These are phyloP conservation scores for Cyberlindnera xishuangbannaensis DNA, from an alignment of 805 yeast species.

Conservation along the genomic window DNA sequence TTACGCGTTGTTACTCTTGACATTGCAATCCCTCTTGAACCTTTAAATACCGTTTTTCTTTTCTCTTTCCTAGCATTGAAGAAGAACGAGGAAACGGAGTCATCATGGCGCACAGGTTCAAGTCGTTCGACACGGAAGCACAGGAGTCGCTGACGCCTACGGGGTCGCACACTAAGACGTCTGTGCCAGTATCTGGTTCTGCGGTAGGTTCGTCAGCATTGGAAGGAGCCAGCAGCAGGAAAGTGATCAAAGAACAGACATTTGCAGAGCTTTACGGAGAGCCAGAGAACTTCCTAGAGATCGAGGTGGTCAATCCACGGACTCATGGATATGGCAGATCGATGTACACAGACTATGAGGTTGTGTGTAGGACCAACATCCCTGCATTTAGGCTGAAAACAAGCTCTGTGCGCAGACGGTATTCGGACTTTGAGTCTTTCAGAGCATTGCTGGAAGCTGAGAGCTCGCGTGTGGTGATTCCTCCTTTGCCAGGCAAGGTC, in stretches of 20 bases:
- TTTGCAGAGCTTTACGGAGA: constrained; percentile 85
- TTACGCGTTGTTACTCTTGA: too few relatives aligned
- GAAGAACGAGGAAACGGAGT: too few relatives aligned
- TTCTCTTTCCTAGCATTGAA: too few relatives aligned
- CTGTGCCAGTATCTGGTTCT: too few relatives aligned
- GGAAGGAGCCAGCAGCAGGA: background rate
- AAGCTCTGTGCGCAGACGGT: constrained; percentile 75
- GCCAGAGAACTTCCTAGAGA: constrained; percentile 90
- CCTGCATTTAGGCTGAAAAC: constrained; percentile 70
- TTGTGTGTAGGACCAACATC: constrained; percentile 82
- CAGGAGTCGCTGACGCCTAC: constrained; percentile 16
- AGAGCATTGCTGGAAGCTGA: constrained; percentile 70
- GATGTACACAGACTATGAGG: constrained; percentile 88
- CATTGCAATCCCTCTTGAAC: too few relatives aligned
- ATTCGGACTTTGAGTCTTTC: constrained; percentile 84
- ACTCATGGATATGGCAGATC: constrained; percentile 65
- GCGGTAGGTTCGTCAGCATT: background rate
- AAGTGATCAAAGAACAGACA: constrained; percentile 47
- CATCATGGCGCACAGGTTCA: constrained; percentile 17
- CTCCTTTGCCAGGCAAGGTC: constrained; percentile 85
- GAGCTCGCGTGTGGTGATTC: constrained; percentile 73
- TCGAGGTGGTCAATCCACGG: constrained; percentile 76
- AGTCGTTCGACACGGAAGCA: constrained; percentile 26
- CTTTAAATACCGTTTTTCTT: too few relatives aligned
- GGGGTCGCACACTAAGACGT: constrained; percentile 1